Conservation (phyloP, 192 early-diverging fungal genomes). For the Umbelopsis isabellina region DNA sequence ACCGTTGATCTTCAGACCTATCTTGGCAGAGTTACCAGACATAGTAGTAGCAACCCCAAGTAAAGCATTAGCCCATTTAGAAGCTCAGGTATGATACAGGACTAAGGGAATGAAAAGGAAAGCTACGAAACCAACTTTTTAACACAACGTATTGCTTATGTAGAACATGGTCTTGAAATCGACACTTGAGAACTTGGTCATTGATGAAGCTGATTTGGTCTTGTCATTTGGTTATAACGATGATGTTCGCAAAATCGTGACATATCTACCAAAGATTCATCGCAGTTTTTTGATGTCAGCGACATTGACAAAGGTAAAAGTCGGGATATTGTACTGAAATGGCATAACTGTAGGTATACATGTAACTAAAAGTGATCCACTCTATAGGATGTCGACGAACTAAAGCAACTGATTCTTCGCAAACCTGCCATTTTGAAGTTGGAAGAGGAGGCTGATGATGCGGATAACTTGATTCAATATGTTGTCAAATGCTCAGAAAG, state of each 20-base stretch:
- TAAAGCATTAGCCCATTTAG: slow-evolving; percentile 77
- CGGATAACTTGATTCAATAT: slow-evolving; percentile 76
- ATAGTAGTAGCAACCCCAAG: slow-evolving; percentile 90
- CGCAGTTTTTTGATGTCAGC: slow-evolving; percentile 95
- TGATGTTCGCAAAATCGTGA: slow-evolving; percentile 79
- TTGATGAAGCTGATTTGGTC: slow-evolving; percentile 97
- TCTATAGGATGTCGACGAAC: slow-evolving; percentile 74
- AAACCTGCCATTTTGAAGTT: slow-evolving; percentile 84
- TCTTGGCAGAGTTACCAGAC: slow-evolving; percentile 83
- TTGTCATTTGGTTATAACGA: slow-evolving; percentile 93
- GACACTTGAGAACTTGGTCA: slow-evolving; percentile 81
- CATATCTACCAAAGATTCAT: slow-evolving; percentile 81
- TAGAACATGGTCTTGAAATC: slow-evolving; percentile 55
- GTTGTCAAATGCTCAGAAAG: slow-evolving; percentile 71
- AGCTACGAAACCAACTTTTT: slow-evolving; percentile 17
- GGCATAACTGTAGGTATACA: not conserved
- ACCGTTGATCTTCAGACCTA: slow-evolving; percentile 53
- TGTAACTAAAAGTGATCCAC: not conserved
- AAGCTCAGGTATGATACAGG: slow-evolving; percentile 50
- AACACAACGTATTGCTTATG: not conserved
- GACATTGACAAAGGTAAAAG: slow-evolving; percentile 70
- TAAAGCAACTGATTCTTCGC: slow-evolving; percentile 84
- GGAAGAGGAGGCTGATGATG: slow-evolving; percentile 72
- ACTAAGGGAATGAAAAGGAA: slow-evolving; percentile 15
- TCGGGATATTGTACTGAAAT: not conserved